Conservation (phyloP, 2,329 filamentous ascomycete species). For the Beauveria bassiana region DNA sequence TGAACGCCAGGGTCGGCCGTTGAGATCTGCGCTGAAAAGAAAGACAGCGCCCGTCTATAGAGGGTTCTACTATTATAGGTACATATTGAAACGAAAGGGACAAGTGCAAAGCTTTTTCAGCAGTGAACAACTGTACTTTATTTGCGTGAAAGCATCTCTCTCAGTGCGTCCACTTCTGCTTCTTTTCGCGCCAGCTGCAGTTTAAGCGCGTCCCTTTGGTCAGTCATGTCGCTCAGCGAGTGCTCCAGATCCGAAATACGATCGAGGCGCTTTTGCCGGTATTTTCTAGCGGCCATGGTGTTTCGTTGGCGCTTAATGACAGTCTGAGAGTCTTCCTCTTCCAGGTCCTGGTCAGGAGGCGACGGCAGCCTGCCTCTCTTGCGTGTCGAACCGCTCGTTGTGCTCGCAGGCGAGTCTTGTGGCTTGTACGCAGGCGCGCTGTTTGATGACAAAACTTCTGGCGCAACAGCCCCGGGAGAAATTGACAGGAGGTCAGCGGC, state of each 20-base stretch:
- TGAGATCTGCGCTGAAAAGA: neutral
- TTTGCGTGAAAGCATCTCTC: constrained; percentile 36
- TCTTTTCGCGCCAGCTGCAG: constrained; percentile 56
- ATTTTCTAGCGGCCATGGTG: constrained; percentile 63
- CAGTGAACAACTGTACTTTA: constrained; percentile 5
- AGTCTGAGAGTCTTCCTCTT: constrained; percentile 20
- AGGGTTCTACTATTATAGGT: neutral
- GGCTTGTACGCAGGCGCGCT: neutral
- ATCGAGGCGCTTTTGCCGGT: constrained; percentile 63
- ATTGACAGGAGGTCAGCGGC: constrained; percentile 1
- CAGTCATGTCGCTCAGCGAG: constrained; percentile 48
- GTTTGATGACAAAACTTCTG: neutral
- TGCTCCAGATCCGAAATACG: constrained; percentile 55
- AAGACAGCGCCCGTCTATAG: neutral
- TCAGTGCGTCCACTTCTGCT: constrained; percentile 55
- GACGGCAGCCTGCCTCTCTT: neutral
- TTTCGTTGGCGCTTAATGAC: constrained; percentile 56
- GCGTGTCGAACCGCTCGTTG: neutral
- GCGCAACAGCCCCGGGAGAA: neutral
- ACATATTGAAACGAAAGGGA: neutral
- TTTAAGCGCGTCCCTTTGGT: constrained; percentile 56
- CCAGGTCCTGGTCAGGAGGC: constrained; percentile 15
- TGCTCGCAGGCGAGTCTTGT: constrained; percentile 10
- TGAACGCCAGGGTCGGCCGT: neutral
- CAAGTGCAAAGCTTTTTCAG: neutral